These are phyloP conservation scores for Dittrichia graveolens DNA, from an alignment of 129 eudicot species.

Conservation along the genomic window DNA sequence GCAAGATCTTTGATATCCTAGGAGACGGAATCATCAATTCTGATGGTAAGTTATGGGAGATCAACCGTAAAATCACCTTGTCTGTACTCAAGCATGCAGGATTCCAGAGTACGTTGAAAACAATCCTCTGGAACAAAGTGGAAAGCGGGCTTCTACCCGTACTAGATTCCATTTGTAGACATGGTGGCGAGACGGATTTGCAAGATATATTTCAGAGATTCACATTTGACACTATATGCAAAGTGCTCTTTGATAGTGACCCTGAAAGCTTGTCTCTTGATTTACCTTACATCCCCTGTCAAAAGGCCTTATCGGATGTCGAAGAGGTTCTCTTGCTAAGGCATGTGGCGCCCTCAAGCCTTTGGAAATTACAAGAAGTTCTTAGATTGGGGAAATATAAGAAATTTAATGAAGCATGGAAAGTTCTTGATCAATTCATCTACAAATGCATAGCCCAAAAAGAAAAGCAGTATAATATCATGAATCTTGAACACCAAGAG, in stretches of 20 bases:
- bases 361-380: constrained; percentile 45
- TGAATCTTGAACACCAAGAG: neutral
- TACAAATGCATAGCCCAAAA: constrained; percentile 16
- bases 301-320: constrained; percentile 30
- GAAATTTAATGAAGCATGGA: constrained; percentile 1
- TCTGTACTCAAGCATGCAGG: neutral
- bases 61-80: constrained; percentile 29
- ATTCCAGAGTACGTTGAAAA: constrained; percentile 20
- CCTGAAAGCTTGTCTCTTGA: constrained; percentile 31
- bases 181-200: constrained; percentile 20
- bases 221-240: constrained; percentile 38
- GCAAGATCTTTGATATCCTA: constrained; percentile 37
- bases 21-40: constrained; percentile 43
- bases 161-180: neutral
- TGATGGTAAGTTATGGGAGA: constrained; percentile 34
- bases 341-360: constrained; percentile 31
- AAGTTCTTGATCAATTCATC: constrained; percentile 24
- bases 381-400: constrained; percentile 47
- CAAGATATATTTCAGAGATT: constrained; percentile 42
- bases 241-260: constrained; percentile 32
- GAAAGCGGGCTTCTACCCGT: constrained; percentile 40
- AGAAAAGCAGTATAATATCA: neutral
- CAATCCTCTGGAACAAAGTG: constrained; percentile 15
- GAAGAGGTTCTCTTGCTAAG: constrained; percentile 37
- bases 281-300: constrained; percentile 24